Conservation (phyloP, 306 rosid species). For the Ammopiptanthus mongolicus region DNA sequence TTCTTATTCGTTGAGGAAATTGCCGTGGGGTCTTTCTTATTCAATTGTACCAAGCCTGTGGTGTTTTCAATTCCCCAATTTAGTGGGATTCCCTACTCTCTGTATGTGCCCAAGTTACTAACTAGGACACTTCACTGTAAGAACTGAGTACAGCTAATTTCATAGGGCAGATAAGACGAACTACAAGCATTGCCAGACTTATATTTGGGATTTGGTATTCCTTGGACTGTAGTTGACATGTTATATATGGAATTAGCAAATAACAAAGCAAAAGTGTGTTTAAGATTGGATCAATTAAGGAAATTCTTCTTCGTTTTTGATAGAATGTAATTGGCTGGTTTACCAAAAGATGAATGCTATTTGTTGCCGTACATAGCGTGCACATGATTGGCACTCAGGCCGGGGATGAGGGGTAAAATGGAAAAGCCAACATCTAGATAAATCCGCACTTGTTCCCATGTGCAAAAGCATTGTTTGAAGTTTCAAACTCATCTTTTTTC, state of each 20-base stretch:
- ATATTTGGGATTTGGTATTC: background rate
- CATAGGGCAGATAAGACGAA: background rate
- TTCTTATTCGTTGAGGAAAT: conserved; percentile 17
- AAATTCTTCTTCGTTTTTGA: background rate
- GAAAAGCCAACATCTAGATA: background rate
- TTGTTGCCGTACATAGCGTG: background rate
- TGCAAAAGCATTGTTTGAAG: conserved; percentile 5
- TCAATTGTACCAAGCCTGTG: background rate
- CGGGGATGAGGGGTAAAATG: background rate
- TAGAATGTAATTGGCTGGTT: background rate
- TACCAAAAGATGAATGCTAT: background rate
- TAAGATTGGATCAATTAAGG: background rate
- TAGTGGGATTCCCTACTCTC: background rate
- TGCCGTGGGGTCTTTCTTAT: conserved; percentile 1
- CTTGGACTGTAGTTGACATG: background rate
- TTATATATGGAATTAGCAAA: background rate
- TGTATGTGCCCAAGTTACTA: background rate
- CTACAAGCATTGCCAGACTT: background rate
- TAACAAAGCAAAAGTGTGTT: background rate
- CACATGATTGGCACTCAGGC: conserved; percentile 23
- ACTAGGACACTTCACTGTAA: conserved; percentile 1
- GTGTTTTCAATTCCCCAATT: background rate
- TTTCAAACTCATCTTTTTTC: background rate
- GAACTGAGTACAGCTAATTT: background rate
- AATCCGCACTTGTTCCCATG: conserved; percentile 21